Base-by-base conservation (phyloP, 2,329 filamentous ascomycete genomes). In the Fusarium brachygibbosum region DNA sequence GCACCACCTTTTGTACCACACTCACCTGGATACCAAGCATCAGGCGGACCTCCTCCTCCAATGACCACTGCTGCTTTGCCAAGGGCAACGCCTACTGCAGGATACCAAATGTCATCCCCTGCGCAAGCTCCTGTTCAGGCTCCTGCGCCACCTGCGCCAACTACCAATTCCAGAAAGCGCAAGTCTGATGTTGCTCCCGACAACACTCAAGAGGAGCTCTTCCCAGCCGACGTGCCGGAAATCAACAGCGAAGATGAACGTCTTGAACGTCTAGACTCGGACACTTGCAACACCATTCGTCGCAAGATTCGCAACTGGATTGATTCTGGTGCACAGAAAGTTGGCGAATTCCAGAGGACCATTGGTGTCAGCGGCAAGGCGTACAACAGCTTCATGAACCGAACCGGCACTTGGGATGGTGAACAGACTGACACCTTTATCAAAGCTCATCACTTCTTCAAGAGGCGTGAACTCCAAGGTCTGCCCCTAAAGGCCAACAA, bases 371-470 rank as follows among this genome's bases (percentile, higher is more conserved):
- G 82, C 34, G 75, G 81, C 0, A 63, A 64, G 11, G 73, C 77
- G 10, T 84, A 83, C 63, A 70, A 49, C 42, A 72, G 70, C 53
- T 89, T 88, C 74, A 84, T 88, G 81, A 77, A 79, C n/a, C 81
- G 82, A 72, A 81, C 75, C 25, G 83, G 83, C 7, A 73, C 77
- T 6, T 75, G 78, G 62, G 76, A 79, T 11, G 82, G 82, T 32
- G 62, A 69, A 14, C 63, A 63, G 12, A 78, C 73, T 62, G 76
- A 78, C 55, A 77, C 77, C 3, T 83, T 80, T 66, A 29, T 35
- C 6, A 76, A 76, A 10, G 81, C 82, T 17, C 79, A 76, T 62
- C 34, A 40, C 16, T 85, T 82, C 75, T 88, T 88, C 79, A 83
- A 83, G 73, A 82, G 81, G 70, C 79, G 85, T 34, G 83, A 88